Evolutionary conservation across 2,329 filamentous ascomycete genomes (phyloP).

Genomic region (Colletotrichum sp.): DNA sequence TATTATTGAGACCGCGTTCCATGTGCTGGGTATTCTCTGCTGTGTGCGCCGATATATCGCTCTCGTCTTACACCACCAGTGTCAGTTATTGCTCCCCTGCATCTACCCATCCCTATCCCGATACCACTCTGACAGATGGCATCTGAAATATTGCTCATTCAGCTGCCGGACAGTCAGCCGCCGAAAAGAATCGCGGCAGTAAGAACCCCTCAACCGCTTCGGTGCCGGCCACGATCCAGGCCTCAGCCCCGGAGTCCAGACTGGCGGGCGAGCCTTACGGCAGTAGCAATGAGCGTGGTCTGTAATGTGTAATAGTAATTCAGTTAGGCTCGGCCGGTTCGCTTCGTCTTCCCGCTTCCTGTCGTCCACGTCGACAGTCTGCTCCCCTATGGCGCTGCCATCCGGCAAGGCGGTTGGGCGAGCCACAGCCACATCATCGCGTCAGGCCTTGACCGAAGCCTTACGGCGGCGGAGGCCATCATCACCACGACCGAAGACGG

Average conservation of each 20-base stretch:
- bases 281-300: background rate
- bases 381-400: background rate
- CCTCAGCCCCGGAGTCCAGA: background rate
- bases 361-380: background rate
- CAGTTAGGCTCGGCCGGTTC: background rate
- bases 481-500: conserved; percentile 9
- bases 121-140: background rate
- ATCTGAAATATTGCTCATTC: background rate
- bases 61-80: background rate
- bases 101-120: background rate
- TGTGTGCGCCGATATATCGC: background rate
- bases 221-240: background rate
- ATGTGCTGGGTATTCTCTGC: background rate
- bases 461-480: background rate
- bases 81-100: background rate
- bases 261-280: background rate
- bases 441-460: background rate
- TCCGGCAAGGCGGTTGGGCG: background rate
- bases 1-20: background rate
- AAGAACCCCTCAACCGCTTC: background rate
- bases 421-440: background rate
- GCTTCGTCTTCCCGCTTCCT: background rate
- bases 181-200: background rate
- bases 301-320: background rate
- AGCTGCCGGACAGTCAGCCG: background rate